phyloP scores from a whole-genome alignment of 208 protist genomes.

The Trypanosoma platydactyli region DNA sequence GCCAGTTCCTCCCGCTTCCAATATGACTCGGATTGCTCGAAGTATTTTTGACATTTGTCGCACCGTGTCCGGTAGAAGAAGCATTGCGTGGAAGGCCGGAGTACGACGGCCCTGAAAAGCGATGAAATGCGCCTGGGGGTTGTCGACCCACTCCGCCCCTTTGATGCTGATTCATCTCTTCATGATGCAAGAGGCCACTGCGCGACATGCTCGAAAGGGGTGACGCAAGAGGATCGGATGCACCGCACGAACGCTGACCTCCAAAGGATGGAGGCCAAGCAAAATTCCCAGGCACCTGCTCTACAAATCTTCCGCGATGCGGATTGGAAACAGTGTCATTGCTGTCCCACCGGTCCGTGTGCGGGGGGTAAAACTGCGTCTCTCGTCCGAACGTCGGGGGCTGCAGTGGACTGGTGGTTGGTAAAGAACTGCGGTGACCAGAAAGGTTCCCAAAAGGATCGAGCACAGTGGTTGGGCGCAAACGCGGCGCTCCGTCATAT shows the following conservation, averaged over 20 bases:
- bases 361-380: constrained; percentile 4
- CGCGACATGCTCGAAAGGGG: constrained; percentile 22
- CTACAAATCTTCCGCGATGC: not conserved
- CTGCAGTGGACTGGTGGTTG: not conserved
- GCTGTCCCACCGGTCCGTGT: constrained; percentile 26
- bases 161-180: constrained; percentile 1
- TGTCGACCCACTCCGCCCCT: not conserved
- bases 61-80: not conserved
- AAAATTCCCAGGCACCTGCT: constrained; percentile 17
- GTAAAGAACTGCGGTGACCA: constrained; percentile 8
- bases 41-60: not conserved
- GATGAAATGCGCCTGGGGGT: not conserved
- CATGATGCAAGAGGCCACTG: constrained; percentile 14
- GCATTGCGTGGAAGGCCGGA: not conserved
- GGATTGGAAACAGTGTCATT: constrained; percentile 16
- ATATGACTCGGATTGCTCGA: not conserved
- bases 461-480: constrained; percentile 7
- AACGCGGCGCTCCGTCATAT: not conserved
- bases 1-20: not conserved
- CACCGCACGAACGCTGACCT: not conserved
- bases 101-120: not conserved
- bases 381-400: not conserved
- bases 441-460: constrained; percentile 25
- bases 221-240: constrained; percentile 16
- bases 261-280: constrained; percentile 11